phyloP scores from a whole-genome alignment of 805 yeast species.

The Candida maltosa region DNA sequence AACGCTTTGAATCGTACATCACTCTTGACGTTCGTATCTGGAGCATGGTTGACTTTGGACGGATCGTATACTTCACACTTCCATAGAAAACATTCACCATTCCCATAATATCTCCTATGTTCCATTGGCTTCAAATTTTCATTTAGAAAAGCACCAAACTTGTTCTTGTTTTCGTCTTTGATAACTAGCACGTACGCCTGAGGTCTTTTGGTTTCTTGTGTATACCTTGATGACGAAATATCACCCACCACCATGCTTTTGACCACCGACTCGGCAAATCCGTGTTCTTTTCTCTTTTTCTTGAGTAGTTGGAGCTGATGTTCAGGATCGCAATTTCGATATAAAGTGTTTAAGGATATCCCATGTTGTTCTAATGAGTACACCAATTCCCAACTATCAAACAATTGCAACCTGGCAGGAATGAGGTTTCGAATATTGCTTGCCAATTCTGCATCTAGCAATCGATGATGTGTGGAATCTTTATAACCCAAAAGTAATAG shows the following conservation, averaged over 20 bases:
- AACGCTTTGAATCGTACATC: slow-evolving; percentile 63
- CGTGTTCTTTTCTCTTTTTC: slow-evolving; percentile 20
- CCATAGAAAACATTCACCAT: slow-evolving; percentile 95
- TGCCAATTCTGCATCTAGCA: slow-evolving; percentile 64
- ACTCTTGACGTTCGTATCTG: background rate
- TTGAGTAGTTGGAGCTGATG: slow-evolving; percentile 23
- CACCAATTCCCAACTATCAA: slow-evolving; percentile 70
- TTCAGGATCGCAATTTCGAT: slow-evolving; percentile 50
- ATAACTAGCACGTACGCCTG: slow-evolving; percentile 75
- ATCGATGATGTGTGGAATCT: slow-evolving; percentile 50
- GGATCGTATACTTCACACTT: slow-evolving; percentile 48
- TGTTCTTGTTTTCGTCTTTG: slow-evolving; percentile 57
- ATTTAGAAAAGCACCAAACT: slow-evolving; percentile 79
- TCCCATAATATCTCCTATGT: slow-evolving; percentile 76
- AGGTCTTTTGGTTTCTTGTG: slow-evolving; percentile 25
- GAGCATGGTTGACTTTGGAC: slow-evolving; percentile 9
- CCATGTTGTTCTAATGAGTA: slow-evolving; percentile 94
- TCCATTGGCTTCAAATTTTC: slow-evolving; percentile 72
- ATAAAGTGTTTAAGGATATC: slow-evolving; percentile 77
- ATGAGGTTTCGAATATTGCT: slow-evolving; percentile 69
- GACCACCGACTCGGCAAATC: slow-evolving; percentile 35
- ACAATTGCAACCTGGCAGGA: slow-evolving; percentile 77
- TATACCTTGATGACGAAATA: slow-evolving; percentile 8
- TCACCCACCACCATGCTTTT: slow-evolving; percentile 27
- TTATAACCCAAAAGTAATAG: slow-evolving; percentile 60